Conservation (phyloP, 495 filamentous ascomycete species). For the Penicillium cataractarum region DNA sequence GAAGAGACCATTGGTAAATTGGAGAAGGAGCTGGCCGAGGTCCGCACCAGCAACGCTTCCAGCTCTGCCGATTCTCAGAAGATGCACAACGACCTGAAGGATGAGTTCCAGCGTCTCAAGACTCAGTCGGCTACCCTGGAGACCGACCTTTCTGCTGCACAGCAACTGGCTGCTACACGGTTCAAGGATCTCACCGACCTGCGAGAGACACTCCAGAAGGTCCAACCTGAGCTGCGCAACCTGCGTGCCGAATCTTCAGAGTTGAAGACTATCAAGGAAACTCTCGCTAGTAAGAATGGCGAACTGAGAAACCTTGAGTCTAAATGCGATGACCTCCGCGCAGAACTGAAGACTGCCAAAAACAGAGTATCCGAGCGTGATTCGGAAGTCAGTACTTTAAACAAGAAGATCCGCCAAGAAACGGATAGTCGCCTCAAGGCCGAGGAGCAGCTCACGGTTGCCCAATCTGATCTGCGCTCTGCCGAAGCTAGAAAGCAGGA, state of each 20-base stretch:
- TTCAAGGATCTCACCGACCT: constrained; percentile 88
- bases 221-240: constrained; percentile 79
- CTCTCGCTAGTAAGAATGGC: constrained; percentile 65
- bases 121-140: constrained; percentile 68
- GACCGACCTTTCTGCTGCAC: constrained; percentile 81
- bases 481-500: constrained; percentile 79
- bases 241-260: constrained; percentile 75
- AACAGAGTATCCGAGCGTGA: constrained; percentile 72
- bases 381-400: constrained; percentile 72
- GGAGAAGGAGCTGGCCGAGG: constrained; percentile 63
- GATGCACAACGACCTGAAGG: constrained; percentile 59
- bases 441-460: constrained; percentile 73
- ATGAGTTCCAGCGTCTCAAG: constrained; percentile 77
- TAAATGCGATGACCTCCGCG: constrained; percentile 77
- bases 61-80: constrained; percentile 56
- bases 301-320: constrained; percentile 77
- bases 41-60: constrained; percentile 56
- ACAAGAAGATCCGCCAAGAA: constrained; percentile 75
- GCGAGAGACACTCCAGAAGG: constrained; percentile 75
- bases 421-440: constrained; percentile 68
- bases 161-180: constrained; percentile 80
- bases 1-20: constrained; percentile 66
- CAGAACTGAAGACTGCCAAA: constrained; percentile 70
- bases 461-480: constrained; percentile 73
- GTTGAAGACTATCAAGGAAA: constrained; percentile 70